Evolutionary conservation across 768 basidiomycete species (phyloP).

Genomic region (Fomitopsis serialis): DNA sequence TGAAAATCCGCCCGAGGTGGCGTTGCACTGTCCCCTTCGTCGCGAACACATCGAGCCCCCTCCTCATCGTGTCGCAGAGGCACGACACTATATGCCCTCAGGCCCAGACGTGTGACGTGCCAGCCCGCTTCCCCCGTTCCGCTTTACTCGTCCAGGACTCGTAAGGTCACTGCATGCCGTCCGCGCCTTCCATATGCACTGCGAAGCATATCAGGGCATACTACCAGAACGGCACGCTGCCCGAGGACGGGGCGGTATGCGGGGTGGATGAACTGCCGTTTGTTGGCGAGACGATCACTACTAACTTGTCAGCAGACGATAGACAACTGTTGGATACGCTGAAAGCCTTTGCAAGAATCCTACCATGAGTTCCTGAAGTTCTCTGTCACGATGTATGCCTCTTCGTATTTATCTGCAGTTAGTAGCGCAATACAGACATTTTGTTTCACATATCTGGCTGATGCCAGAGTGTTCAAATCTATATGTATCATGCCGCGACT

Average conservation of each 20-base stretch:
- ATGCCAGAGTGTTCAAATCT: too few species aligned
- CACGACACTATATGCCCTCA: constrained; percentile 15
- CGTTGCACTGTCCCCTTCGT: constrained; percentile 11
- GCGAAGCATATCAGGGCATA: constrained; percentile 13
- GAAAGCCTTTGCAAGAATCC: neutral
- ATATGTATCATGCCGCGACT: too few species aligned
- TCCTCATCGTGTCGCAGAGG: constrained; percentile 12
- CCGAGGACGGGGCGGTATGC: constrained; percentile 13
- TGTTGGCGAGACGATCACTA: constrained; percentile 3
- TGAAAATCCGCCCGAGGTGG: constrained; percentile 14
- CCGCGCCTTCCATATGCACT: constrained; percentile 15
- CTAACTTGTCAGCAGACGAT: constrained; percentile 4
- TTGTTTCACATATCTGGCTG: too few species aligned
- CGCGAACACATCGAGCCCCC: constrained; percentile 10
- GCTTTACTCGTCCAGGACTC: constrained; percentile 16
- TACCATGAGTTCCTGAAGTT: too few species aligned
- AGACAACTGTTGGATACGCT: constrained; percentile 12
- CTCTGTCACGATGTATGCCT: too few species aligned
- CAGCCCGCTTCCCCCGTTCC: constrained; percentile 9
- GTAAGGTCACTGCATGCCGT: constrained; percentile 13
- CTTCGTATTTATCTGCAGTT: too few species aligned
- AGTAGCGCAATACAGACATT: too few species aligned
- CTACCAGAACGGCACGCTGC: constrained; percentile 11
- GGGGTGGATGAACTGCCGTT: constrained; percentile 15
- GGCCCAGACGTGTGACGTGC: constrained; percentile 9